Evolutionary conservation across 2,329 filamentous ascomycete genomes (phyloP).

Genomic region (Clarireedia homoeocarpa): DNA sequence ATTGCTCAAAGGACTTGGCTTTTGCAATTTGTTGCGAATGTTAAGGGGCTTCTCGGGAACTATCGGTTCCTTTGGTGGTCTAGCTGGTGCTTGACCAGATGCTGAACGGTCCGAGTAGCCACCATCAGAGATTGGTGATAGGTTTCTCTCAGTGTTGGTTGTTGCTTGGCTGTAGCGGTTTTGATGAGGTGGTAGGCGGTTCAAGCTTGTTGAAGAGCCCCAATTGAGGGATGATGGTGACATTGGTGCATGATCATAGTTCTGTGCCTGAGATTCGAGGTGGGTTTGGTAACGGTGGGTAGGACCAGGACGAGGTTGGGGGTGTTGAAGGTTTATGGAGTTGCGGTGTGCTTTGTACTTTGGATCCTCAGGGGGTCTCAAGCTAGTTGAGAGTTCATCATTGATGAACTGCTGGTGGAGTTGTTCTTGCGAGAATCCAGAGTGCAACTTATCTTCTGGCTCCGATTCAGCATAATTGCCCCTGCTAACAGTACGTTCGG

Average conservation of each 20-base stretch:
- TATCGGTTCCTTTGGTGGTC: slow-evolving; percentile 56
- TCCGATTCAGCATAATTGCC: background rate
- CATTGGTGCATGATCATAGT: slow-evolving; percentile 51
- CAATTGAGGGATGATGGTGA: slow-evolving; percentile 55
- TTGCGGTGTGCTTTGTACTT: slow-evolving; percentile 80
- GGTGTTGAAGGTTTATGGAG: slow-evolving; percentile 71
- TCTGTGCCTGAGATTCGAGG: slow-evolving; percentile 64
- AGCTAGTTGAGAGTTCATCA: slow-evolving; percentile 14
- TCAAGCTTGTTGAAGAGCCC: slow-evolving; percentile 53
- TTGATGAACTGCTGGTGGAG: slow-evolving; percentile 22
- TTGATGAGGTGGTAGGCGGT: slow-evolving; percentile 42
- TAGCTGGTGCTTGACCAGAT: slow-evolving; percentile 40
- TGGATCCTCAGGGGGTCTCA: slow-evolving; percentile 47
- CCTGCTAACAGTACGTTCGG: background rate
- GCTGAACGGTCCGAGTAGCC: slow-evolving; percentile 23
- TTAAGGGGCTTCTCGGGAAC: slow-evolving; percentile 38
- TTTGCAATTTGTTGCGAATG: slow-evolving; percentile 42
- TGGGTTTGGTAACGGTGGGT: slow-evolving; percentile 67
- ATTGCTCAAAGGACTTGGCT: slow-evolving; percentile 48
- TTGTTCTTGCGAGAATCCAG: slow-evolving; percentile 47
- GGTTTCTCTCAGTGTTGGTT: slow-evolving; percentile 20
- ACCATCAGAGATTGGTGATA: slow-evolving; percentile 28
- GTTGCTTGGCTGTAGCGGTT: slow-evolving; percentile 36
- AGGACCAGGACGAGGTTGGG: slow-evolving; percentile 66
- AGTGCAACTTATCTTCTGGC: slow-evolving; percentile 49